Evolutionary conservation across 108 stramenopile genomes (phyloP).

Genomic region (Cyclotella choctawhatcheeana): DNA sequence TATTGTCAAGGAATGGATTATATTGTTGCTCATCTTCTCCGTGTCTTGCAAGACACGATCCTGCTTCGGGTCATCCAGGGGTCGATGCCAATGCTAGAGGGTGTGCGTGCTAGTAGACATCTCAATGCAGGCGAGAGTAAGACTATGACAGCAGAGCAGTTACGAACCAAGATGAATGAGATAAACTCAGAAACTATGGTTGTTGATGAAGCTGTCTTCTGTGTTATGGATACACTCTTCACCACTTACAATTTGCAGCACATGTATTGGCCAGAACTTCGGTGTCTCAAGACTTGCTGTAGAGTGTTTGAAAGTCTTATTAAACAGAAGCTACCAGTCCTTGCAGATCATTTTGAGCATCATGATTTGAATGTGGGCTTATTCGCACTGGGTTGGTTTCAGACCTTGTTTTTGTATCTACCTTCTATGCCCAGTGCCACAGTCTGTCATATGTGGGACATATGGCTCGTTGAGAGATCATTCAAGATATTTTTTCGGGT

Average conservation of each 20-base stretch:
- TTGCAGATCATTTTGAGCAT: constrained; percentile 92
- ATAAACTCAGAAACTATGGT: constrained; percentile 54
- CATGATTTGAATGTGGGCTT: constrained; percentile 89
- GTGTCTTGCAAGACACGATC: constrained; percentile 86
- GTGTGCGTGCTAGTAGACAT: constrained; percentile 9
- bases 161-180: constrained; percentile 46
- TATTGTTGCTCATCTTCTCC: constrained; percentile 86
- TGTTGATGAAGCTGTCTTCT: constrained; percentile 81
- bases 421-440: constrained; percentile 93
- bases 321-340: constrained; percentile 83
- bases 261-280: constrained; percentile 89
- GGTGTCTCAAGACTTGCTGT: constrained; percentile 86
- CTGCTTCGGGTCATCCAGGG: constrained; percentile 63
- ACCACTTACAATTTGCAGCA: constrained; percentile 82
- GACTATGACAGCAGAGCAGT: constrained; percentile 39
- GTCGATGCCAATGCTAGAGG: constrained; percentile 50
- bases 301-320: constrained; percentile 85
- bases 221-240: constrained; percentile 84
- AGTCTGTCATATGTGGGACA: constrained; percentile 93
- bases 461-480: constrained; percentile 90
- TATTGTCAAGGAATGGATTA: constrained; percentile 95
- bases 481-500: constrained; percentile 93
- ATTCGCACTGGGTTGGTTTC: constrained; percentile 92
- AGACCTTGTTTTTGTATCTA: constrained; percentile 87
- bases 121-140: constrained; percentile 21